Base-by-base conservation (phyloP, 1,284 basidiomycete genomes). In the Papiliotrema fonsecae region DNA sequence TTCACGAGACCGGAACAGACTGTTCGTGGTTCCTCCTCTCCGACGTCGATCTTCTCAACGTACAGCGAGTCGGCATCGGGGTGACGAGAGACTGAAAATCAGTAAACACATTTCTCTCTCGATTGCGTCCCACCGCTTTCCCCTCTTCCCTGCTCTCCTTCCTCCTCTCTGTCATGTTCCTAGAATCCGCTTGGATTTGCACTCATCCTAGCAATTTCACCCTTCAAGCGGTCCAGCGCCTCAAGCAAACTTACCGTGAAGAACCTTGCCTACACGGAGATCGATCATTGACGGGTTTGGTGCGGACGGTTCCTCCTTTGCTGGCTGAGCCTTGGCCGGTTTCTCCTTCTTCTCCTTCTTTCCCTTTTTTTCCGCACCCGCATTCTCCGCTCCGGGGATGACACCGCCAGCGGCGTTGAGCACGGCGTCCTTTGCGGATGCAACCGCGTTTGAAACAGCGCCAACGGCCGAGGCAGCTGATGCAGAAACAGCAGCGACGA, bases 1-100 rank as follows among this genome's bases (percentile, higher is more conserved):
- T 96, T 83, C 53, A 97, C 92, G 27, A 97, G 81, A 38, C 93
- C 93, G 27, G 91, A 96, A 43, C 96, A 88, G 18, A 97, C 89
- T 1, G 90, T 96, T 49, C 92, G 79, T 22, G 92, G 92, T 31
- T 90, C 92, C 1, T 84, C 84, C 69, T 91, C 90, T 49, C 91
- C 93, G 49, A 97, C 77, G 72, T 97, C 91, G 57, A 97, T 93
- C 64, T 83, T 85, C 79, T 94, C 91, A 54, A 94, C 82, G 66
- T 93, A 96, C 36, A 96, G 78, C 41, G 87, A 84, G 65, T 96
- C 91, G 2, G 92, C 91, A 64, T 97, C 93, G 5, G 93, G 92
- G 69, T 97, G 92, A 61, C 88, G 88, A 74, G 83, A 84, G 62
- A 96, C 91, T 94, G 35, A 11, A 18, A 6, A 22, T 35, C 32